Evolutionary conservation across 192 early-diverging fungal genomes (phyloP), one percentile per base, ranked within the genome.

Genomic region (Coemansia sp.): DNA sequence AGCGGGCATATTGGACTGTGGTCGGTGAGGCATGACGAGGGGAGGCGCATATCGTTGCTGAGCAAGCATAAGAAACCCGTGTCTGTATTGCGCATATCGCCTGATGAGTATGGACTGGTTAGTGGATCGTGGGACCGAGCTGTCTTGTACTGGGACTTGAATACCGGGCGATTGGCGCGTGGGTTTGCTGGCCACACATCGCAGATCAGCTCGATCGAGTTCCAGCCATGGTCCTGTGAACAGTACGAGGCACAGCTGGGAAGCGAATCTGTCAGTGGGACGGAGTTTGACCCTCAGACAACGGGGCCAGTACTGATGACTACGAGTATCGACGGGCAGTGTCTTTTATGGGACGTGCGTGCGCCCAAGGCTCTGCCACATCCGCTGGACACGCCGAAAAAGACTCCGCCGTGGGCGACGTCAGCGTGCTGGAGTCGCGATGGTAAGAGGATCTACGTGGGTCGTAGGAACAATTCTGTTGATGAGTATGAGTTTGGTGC

Each of bases 71-170:
- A 81, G 13, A 88, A 85, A 20, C 90, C 95, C 4, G 97, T 98
- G 4, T 96, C 97, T 0, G 88, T 91, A 1, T 72, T 98, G 22
- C 87, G 86, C 51, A 89, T 96, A 29, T 87, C 91, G 11, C 93
- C 93, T 2, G 95, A 92, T 43, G 94, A 98, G 73, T 86, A 85
- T 63, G 87, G 88, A 0, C 77, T 94, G 55, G 87, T 97, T 57
- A 97, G 94, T 74, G 98, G 97, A 6, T 95, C 96, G 29, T 99
- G 98, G 98, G 98, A 99, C 71, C 90, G 93, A 52, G 85, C 86
- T 15, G 83, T 95, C 20, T 43, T 94, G 75, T 83, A 78, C 69
- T 82, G 98, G 97, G 94, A 96, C 74, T 85, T 98, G 34, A 90
- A 98, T 55, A 87, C 79, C 2, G 97, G 97, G 5, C 67, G 75